These are phyloP conservation scores for Lotmaria passim DNA, from an alignment of 208 protist species.

Conservation along the genomic window DNA sequence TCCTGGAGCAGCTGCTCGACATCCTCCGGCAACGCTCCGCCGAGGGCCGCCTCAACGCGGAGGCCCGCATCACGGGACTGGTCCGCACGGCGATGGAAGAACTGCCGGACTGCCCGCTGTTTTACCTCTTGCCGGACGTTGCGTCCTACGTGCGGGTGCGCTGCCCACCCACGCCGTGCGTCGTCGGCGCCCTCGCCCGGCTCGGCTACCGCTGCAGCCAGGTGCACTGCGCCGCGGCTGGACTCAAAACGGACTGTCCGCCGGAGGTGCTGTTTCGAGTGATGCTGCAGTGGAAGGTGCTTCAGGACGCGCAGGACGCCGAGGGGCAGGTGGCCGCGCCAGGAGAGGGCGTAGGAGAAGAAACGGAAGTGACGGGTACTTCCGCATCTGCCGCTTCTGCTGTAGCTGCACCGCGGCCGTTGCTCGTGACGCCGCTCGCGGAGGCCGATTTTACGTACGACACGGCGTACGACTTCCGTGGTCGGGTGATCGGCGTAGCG, in stretches of 20 bases:
- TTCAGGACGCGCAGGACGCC: constrained; percentile 38
- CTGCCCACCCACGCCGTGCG: constrained; percentile 71
- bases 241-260: constrained; percentile 94
- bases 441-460: constrained; percentile 83
- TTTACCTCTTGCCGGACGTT: constrained; percentile 77
- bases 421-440: constrained; percentile 49
- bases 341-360: constrained; percentile 15
- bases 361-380: background rate
- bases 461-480: constrained; percentile 76
- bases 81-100: constrained; percentile 86
- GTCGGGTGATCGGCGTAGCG: constrained; percentile 67
- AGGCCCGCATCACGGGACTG: constrained; percentile 84
- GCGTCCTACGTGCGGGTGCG: constrained; percentile 78
- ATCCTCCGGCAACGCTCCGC: constrained; percentile 70
- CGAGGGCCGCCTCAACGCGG: constrained; percentile 56
- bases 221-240: constrained; percentile 88
- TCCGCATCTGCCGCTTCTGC: background rate
- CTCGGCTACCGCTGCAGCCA: constrained; percentile 91
- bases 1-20: constrained; percentile 71
- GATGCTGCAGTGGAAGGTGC: constrained; percentile 80
- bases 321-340: constrained; percentile 4
- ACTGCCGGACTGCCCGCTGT: constrained; percentile 89
- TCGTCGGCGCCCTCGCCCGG: constrained; percentile 79
- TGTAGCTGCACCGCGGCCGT: constrained; percentile 10
- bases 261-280: constrained; percentile 82